Evolutionary conservation across 441 rosid species (phyloP), one percentile per base, ranked within the genome.

Genomic region (Capsella rubella): DNA sequence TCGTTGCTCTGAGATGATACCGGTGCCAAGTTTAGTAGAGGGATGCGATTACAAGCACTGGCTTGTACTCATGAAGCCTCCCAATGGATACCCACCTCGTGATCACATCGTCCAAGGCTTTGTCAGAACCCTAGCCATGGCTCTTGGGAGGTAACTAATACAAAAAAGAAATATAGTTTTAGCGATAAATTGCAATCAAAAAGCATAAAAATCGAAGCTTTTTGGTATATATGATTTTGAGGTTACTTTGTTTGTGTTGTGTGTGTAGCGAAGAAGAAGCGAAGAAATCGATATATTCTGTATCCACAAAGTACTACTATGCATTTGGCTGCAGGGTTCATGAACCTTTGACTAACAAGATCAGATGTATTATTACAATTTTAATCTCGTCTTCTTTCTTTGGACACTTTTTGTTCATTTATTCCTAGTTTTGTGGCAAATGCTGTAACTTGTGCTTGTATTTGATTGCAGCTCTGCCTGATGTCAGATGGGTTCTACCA

Each of bases 31-130:
- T 64, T 59, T 81, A 73, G 67, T 77, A 0, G 80, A 81, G 32
- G 82, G 87, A 58, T 84, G 87, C 69, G 87, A 83, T 64, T 84
- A 81, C 69, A 72, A 74, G 52, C 84, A 79, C 79, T 83, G 83
- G 83, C 71, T 84, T 3, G 81, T 84, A 34, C 80, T 84, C 16
- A 79, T 75, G 85, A 83, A 75, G 27, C 69, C 82, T 72, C 82
- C 83, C 14, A 62, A 66, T 28, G 81, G 80, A 55, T 84, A 79
- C 82, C 83, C 83, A 56, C 57, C 49, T 74, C 81, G 86, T 45
- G 67, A 71, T 27, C 79, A 83, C 59, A 83, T 83, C 43, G 78
- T 77, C 12, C 34, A 25, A 75, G 3, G 80, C 69, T 77, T 79
- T 51, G 59, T 83, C 57, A 71, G 74, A 65, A 79, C 84, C 28